Conservation (phyloP, 345 rosid species). For the Garcia nutans region DNA sequence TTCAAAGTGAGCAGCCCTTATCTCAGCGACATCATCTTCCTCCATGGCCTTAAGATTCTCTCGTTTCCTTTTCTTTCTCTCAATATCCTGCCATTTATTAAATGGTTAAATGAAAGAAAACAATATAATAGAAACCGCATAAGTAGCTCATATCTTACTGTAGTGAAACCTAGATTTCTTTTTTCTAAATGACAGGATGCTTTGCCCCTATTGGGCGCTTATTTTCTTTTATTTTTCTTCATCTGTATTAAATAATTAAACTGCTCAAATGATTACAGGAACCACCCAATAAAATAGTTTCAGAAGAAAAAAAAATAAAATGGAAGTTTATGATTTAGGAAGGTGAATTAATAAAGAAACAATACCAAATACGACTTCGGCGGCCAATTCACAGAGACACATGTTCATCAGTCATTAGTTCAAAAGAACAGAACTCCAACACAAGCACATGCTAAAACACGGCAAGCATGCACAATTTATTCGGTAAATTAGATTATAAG, state of each 20-base stretch:
- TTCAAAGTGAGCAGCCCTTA: conserved; percentile 35
- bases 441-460: no score
- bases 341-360: not conserved
- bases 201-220: no score
- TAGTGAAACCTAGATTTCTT: no score
- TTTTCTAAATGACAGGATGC: no score
- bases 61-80: conserved; percentile 27
- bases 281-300: not conserved
- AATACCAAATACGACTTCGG: no score
- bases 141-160: not conserved
- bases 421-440: not conserved
- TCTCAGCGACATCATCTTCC: conserved; percentile 34
- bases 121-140: not conserved
- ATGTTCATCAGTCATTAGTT: not conserved
- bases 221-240: no score
- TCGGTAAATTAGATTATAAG: no score
- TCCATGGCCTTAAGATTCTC: conserved; percentile 41
- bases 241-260: no score
- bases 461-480: no score
- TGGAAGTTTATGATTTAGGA: no score
- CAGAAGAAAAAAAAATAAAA: not conserved
- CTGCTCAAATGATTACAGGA: not conserved
- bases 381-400: not conserved
- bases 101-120: not conserved
- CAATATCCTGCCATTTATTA: conserved; percentile 30